Conservation (phyloP, 2,329 filamentous ascomycete genomes). For the Clonostachys sp. region DNA sequence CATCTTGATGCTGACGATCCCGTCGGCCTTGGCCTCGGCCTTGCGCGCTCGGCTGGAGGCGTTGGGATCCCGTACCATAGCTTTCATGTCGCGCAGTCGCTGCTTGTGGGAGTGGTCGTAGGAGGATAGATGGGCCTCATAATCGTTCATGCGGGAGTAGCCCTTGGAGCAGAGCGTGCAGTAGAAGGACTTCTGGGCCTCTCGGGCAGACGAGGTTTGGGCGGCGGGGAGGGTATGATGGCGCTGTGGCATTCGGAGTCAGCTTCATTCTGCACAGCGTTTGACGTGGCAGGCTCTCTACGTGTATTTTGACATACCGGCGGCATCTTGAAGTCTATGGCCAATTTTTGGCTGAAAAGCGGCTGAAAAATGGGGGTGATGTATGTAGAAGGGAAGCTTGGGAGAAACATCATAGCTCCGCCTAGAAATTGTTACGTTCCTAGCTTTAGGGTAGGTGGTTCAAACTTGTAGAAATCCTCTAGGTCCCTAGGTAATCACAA, state of each 20-base stretch:
- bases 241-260: slow-evolving; percentile 35
- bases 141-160: slow-evolving; percentile 92
- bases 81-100: slow-evolving; percentile 82
- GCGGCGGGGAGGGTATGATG: slow-evolving; percentile 54
- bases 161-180: slow-evolving; percentile 89
- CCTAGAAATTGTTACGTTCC: too few species aligned
- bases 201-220: slow-evolving; percentile 62
- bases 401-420: too few species aligned
- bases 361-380: too few species aligned
- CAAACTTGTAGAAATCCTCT: too few species aligned
- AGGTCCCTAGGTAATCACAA: too few species aligned
- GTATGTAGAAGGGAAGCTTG: too few species aligned
- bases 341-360: too few species aligned
- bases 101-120: slow-evolving; percentile 97
- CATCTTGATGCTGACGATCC: slow-evolving; percentile 64
- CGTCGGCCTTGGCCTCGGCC: slow-evolving; percentile 66
- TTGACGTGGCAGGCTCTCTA: too few species aligned
- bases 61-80: slow-evolving; percentile 69
- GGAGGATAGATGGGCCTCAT: slow-evolving; percentile 87
- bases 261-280: too few species aligned
- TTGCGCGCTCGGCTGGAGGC: slow-evolving; percentile 62
- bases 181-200: slow-evolving; percentile 76
- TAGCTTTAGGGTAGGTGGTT: too few species aligned
- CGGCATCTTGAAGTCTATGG: too few species aligned
- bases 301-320: too few species aligned